Base-by-base conservation (phyloP, 768 basidiomycete species). In the Russula emetica region DNA sequence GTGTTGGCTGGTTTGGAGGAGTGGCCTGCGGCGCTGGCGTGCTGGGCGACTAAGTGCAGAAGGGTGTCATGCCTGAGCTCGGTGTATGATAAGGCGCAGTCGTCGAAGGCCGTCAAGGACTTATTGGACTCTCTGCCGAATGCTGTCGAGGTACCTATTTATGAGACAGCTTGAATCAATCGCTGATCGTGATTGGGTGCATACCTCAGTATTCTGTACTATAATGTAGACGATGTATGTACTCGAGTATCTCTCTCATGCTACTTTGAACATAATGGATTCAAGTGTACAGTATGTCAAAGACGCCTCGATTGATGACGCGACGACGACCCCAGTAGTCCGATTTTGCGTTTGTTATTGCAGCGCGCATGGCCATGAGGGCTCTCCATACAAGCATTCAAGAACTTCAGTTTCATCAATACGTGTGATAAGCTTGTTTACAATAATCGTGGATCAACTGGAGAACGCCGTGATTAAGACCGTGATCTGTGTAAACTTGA, bases 1-100 rank as follows among this genome's bases (percentile, higher is more conserved):
- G 75, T 87, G 42, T 50, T 79, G 63, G 74, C 79, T 10, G 85
- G 85, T 2, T 71, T 87, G 55, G 69, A 70, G 14, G 78, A 79
- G 40, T 87, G 85, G 85, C 73, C 78, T 0, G 82, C 84, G 67
- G 83, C 86, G n/a, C 74, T 76, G 66, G 78, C 80, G 1, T 87
- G 85, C 69, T 87, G 86, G 86, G 74, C 75, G 62, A 80, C 85
- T 2, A 78, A 78, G 51, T 87, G 86, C 67, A 70, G 75, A 4
- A 78, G 78, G 60, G 4, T 38, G 14, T 72, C 71, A 0, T 87
- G 86, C 67, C 72, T 70, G 13, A 78, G 80, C 0, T 71, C 80
- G 24, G 76, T 86, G 36, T 87, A 86, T 57, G 84, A 86, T 71
- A 80, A 80, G 71, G 67, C 72, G 22, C 80, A 81, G 55, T 83